A percentile compares a stretch with the other conserved stretches of the same genome.
phyloP scores from a whole-genome alignment of 345 rosid species.

The Lepidium sativum region DNA sequence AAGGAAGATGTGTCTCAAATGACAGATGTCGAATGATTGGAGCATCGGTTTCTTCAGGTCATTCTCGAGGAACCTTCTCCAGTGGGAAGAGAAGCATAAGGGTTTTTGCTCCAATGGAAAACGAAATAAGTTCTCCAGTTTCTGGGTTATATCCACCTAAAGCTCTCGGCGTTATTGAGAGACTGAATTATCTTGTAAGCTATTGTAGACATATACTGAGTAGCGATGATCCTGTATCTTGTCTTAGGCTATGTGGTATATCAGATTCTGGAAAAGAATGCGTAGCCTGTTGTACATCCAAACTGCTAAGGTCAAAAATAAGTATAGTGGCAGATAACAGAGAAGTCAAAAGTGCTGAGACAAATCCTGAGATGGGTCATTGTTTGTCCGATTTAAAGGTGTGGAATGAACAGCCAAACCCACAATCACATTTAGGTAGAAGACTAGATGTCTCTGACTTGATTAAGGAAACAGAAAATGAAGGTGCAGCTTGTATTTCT shows the following conservation, averaged over 20 bases:
- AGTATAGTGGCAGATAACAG: slow-evolving; percentile 9
- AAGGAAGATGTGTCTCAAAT: slow-evolving; percentile 26
- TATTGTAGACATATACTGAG: slow-evolving; percentile 50
- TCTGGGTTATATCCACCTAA: slow-evolving; percentile 12
- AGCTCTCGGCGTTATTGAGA: slow-evolving; percentile 24
- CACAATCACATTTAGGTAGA: slow-evolving; percentile 3
- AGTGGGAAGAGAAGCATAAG: slow-evolving; percentile 58
- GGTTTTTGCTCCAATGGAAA: slow-evolving; percentile 51
- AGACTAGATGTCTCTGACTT: slow-evolving; percentile 5
- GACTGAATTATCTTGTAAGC: slow-evolving; percentile 36
- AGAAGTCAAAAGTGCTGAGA: slow-evolving; percentile 20
- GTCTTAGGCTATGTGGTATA: slow-evolving; percentile 32
- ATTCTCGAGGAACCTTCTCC: slow-evolving; percentile 47
- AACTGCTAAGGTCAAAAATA: slow-evolving; percentile 4
- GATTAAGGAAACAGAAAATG: neutral
- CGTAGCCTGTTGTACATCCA: slow-evolving; percentile 10
- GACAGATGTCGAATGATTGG: slow-evolving; percentile 22
- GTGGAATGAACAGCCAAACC: slow-evolving; percentile 13
- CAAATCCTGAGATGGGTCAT: slow-evolving; percentile 10
- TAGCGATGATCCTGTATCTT: slow-evolving; percentile 52
- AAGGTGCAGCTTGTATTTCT: slow-evolving; percentile 15
- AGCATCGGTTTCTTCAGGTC: slow-evolving; percentile 24
- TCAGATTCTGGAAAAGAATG: slow-evolving; percentile 22
- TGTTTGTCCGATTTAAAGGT: slow-evolving; percentile 12
- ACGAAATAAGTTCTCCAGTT: slow-evolving; percentile 19